Base-by-base conservation (phyloP, 192 early-diverging fungal genomes). In the Diversispora epigaea region DNA sequence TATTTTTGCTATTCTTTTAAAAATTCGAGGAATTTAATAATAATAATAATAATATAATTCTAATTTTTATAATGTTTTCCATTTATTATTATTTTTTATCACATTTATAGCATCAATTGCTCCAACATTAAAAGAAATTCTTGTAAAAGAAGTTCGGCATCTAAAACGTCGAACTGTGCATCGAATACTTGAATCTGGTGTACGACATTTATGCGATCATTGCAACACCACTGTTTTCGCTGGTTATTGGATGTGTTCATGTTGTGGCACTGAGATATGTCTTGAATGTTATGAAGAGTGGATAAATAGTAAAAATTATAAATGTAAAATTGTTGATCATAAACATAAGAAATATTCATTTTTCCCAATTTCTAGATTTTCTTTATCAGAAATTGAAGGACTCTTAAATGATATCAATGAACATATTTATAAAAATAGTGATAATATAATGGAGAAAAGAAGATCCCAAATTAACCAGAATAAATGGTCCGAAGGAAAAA, bases 191-290 rank as follows among this genome's bases (percentile, higher is more conserved):
- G 45, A 49, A 12, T 19, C 44, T 9, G 40, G 47, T 0, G 19
- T 67, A 12, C 19, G 65, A 4, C 65, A 67, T 41, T 46, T 67
- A 10, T 67, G 65, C 5, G 65, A 67, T 49, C 10, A 21, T 67
- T 67, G 65, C 5, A n/a, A 47, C 19, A 45, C 43, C 11, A 67
- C 65, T 21, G 47, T 67, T 47, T 67, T 67, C 21, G 47, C 19
- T 25, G 65, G 65, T 47, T 67, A 25, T 19, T 67, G 65, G 65
- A 67, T 67, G 45, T 67, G 65, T 17, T 47, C 19, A 19, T 25
- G 45, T 45, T 67, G 65, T 44, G 65, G 65, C 12, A 67, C 14
- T 1, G 65, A 67, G 22, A 47, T 47, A 25, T 67, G 65, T 22
- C 43, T 67, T 67, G 43, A 44, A 14, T 67, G 65, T 32, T 49